Percentiles rank a stretch among this genome's conserved stretches.
Evolutionary conservation across 108 stramenopile genomes (phyloP).

Genomic region (Conticribra weissflogii): DNA sequence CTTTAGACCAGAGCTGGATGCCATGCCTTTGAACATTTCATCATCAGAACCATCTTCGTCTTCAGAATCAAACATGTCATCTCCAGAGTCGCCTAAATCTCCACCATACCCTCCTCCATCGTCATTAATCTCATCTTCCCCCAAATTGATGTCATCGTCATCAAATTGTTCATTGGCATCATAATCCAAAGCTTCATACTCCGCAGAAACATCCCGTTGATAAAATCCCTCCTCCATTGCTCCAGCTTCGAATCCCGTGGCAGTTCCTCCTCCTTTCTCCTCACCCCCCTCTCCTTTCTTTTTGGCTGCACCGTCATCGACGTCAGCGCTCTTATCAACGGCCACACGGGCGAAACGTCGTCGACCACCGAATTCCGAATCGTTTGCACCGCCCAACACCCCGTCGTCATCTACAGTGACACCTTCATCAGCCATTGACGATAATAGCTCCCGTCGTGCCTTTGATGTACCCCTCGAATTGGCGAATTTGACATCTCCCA

Average conservation of each 20-base stretch:
- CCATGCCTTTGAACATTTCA: conserved; percentile 63
- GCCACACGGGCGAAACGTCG: conserved; percentile 65
- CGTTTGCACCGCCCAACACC: conserved; percentile 83
- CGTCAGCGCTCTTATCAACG: conserved; percentile 16
- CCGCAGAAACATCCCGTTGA: conserved; percentile 83
- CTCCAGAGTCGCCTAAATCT: conserved; percentile 45
- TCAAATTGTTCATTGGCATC: conserved; percentile 91
- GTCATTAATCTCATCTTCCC: conserved; percentile 71
- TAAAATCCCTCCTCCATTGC: conserved; percentile 90
- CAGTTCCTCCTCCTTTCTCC: conserved; percentile 23
- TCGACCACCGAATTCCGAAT: conserved; percentile 76
- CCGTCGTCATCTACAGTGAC: conserved; percentile 82
- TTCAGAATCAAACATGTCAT: conserved; percentile 37
- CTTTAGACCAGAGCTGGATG: conserved; percentile 74
- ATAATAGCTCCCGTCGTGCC: conserved; percentile 73
- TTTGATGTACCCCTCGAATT: conserved; percentile 38
- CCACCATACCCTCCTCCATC: conserved; percentile 61
- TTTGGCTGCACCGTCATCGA: conserved; percentile 1
- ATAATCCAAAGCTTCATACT: conserved; percentile 90
- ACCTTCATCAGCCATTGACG: conserved; percentile 63
- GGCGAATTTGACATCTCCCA: conserved; percentile 75
- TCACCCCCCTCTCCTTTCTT: conserved; percentile 21
- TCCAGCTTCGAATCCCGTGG: conserved; percentile 70
- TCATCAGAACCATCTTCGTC: conserved; percentile 65
- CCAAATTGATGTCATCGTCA: conserved; percentile 88